Evolutionary conservation across 179 eudicot genomes (phyloP).

Genomic region (Silene coronaria): DNA sequence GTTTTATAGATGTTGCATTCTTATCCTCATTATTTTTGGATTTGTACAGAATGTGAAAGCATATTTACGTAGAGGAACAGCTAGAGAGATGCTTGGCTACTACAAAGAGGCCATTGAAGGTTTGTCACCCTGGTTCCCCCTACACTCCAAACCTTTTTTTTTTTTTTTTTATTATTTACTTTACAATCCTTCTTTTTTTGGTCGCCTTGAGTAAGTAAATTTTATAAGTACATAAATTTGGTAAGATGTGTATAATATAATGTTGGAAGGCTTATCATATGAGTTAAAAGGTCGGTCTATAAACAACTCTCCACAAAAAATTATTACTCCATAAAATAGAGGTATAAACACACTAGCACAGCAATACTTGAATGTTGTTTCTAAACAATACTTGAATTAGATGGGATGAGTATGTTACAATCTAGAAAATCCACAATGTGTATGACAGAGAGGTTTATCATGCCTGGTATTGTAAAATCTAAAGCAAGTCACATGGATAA

Average conservation of each 20-base stretch:
- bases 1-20: neutral
- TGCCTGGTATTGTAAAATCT: neutral
- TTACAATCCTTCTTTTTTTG: neutral
- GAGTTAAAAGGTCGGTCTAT: too few species aligned
- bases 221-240: too few species aligned
- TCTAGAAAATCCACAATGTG: neutral
- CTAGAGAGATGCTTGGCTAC: constrained; percentile 87
- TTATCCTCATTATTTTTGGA: neutral
- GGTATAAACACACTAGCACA: too few species aligned
- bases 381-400: neutral
- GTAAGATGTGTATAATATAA: neutral
- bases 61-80: constrained; percentile 85
- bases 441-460: neutral
- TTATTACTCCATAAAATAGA: too few species aligned
- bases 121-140: constrained; percentile 12
- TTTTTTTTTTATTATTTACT: too few species aligned
- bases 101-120: constrained; percentile 82
- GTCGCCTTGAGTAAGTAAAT: neutral
- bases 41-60: constrained; percentile 80
- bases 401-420: neutral
- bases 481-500: neutral
- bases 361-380: neutral
- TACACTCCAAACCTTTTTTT: neutral
- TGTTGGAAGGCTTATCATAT: neutral
- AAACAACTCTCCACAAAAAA: too few species aligned